Conservation (phyloP, 2,329 filamentous ascomycete species). For the Aurifilum marmelostoma region DNA sequence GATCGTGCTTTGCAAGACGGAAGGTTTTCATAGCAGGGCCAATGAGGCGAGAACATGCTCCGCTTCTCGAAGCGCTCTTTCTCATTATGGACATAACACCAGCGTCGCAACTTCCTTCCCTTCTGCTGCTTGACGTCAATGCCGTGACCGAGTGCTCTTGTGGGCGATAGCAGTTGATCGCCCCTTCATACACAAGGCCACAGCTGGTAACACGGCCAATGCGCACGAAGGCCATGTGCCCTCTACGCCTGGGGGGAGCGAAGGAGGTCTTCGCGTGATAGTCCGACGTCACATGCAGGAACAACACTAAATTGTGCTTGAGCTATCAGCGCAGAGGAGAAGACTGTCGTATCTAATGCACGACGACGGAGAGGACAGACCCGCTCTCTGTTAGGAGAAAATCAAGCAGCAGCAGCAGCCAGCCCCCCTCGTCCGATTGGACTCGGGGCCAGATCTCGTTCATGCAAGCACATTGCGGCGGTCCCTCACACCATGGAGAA, state of each 20-base stretch:
- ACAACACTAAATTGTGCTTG: no score
- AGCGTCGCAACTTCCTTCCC: neutral
- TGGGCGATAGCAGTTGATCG: no score
- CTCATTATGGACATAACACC: neutral
- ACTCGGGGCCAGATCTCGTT: neutral
- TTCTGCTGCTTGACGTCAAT: neutral
- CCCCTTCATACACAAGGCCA: no score
- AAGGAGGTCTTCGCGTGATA: no score
- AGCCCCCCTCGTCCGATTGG: neutral
- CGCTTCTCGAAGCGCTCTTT: neutral
- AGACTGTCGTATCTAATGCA: neutral
- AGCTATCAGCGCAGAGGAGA: neutral
- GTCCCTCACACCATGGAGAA: neutral
- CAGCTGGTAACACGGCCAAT: no score
- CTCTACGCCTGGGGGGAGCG: neutral
- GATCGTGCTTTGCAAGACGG: neutral
- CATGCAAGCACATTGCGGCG: neutral
- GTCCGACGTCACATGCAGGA: no score
- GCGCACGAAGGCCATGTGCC: neutral
- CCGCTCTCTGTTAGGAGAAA: neutral
- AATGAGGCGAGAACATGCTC: neutral
- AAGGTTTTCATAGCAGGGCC: neutral
- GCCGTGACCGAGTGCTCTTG: neutral
- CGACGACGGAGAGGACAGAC: neutral
- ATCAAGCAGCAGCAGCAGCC: neutral